Evolutionary conservation across 148 eudicot genomes (phyloP), one percentile per base, ranked within the genome.

Genomic region (Persicaria maculosa): DNA sequence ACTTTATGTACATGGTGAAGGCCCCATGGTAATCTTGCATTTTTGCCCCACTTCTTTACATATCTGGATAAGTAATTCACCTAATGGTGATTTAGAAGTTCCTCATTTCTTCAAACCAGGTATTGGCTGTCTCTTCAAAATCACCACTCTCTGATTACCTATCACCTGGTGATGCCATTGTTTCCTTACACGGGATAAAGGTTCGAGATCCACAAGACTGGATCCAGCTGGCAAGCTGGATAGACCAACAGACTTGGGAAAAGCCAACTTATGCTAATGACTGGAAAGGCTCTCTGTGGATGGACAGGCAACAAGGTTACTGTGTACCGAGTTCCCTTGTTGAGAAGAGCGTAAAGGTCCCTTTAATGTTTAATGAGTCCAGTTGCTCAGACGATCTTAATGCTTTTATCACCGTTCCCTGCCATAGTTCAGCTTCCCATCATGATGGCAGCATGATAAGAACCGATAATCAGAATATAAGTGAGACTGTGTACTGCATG

Each of bases 91-190:
- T 65, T 14, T 65, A 36, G 6, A 4, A 6, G 9, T 40, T 43
- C 46, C 70, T 62, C 15, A 46, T 65, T 36, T 65, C 46, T 45
- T 77, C 59, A 45, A 17, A 79, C 72, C 76, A 94, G 98, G 98
- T 94, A 54, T 54, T 91, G 86, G 85, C 78, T 57, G 86, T 94
- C 80, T 86, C 91, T 75, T 73, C 87, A 6, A 50, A 78, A 7
- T 94, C 98, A 16, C 89, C 97, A 20, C 83, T 94, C 31, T 80
- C 83, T 76, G 83, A 80, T 19, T 85, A 82, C 81, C 81, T 94
- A 73, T 83, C 93, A 80, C 91, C 97, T 67, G 91, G 93, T 67
- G 96, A 91, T 78, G 72, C 85, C 53, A 83, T 94, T 54, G 74
- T 81, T 55, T 86, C 96, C 54, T 17, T 94, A 67, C 89, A 88